Evolutionary conservation across 208 protist species (phyloP), one percentile per base, ranked within the genome.

Genomic region (Trypanosoma scelopori): DNA sequence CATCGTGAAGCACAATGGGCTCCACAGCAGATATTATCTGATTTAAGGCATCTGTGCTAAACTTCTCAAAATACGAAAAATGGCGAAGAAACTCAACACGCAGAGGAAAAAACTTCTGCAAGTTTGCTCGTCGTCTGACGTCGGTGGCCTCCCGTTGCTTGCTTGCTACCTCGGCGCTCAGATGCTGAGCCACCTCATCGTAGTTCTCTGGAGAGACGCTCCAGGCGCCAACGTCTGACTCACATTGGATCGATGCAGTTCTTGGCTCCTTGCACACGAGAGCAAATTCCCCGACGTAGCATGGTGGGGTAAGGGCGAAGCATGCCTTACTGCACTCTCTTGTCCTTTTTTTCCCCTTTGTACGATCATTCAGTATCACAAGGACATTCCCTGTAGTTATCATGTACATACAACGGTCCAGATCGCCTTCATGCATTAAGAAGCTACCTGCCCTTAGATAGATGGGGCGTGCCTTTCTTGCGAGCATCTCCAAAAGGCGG

Each of bases 281-380:
- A 28, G 89, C 89, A 66, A 95, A 95, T 60, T 95, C 89, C 23
- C 89, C 89, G 0, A 92, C 89, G 70, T 95, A 95, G 69, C 85
- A 91, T 0, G 89, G 89, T 2, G 89, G 84, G n/a, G 76, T 71
- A 18, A 95, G 78, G 12, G 78, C 52, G 42, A 92, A 82, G 27
- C 79, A 76, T 35, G 83, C 84, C 41, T 66, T 90, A 5, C 85
- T 87, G 64, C 88, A 89, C 27, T 89, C 86, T 65, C 88, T 89
- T 13, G 71, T 84, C 16, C 89, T 74, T 16, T 81, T 78, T 78
- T 95, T 95, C 48, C 87, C 77, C 15, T 74, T 71, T 39, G 74
- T 71, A n/a, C 81, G 76, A 57, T 92, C 91, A 35, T 73, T 78
- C 16, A 93, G 35, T 39, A 93, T 85, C 48, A 95, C 87, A 5